phyloP scores from a whole-genome alignment of 805 yeast species.

The Jamesozyma lodderae region DNA sequence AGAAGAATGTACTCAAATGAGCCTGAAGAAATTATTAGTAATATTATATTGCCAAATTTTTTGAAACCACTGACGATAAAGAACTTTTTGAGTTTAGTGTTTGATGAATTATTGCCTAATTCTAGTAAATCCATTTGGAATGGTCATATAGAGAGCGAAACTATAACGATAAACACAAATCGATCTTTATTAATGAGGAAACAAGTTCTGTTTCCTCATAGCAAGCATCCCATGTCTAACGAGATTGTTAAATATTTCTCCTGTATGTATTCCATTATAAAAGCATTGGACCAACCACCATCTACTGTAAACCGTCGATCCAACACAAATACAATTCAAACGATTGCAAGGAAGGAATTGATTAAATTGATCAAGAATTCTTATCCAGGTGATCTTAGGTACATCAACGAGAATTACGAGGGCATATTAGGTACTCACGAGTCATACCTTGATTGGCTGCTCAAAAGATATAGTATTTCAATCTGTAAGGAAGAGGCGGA shows the following conservation, averaged over 20 bases:
- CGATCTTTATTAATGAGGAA: too few relatives aligned
- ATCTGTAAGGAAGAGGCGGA: neutral
- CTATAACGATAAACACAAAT: too few relatives aligned
- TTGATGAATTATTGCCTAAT: neutral
- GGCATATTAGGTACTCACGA: neutral
- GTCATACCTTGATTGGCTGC: conserved; percentile 1
- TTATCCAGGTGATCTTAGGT: conserved; percentile 3
- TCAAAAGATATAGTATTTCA: neutral
- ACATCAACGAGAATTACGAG: neutral
- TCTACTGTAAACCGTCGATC: too few relatives aligned
- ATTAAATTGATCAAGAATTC: neutral
- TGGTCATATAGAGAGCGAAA: too few relatives aligned
- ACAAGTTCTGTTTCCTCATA: conserved; percentile 1
- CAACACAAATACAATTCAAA: neutral
- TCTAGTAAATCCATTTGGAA: neutral
- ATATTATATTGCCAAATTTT: neutral
- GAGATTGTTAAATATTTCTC: neutral
- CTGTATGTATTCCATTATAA: neutral
- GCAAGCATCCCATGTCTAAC: neutral
- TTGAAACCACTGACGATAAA: conserved; percentile 1
- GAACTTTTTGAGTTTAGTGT: neutral
- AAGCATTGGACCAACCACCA: too few relatives aligned
- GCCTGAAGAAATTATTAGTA: neutral
- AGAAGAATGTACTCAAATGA: neutral
- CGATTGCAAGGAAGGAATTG: neutral